Conservation (phyloP, 129 eudicot species). For the Flaveria trinervia region DNA sequence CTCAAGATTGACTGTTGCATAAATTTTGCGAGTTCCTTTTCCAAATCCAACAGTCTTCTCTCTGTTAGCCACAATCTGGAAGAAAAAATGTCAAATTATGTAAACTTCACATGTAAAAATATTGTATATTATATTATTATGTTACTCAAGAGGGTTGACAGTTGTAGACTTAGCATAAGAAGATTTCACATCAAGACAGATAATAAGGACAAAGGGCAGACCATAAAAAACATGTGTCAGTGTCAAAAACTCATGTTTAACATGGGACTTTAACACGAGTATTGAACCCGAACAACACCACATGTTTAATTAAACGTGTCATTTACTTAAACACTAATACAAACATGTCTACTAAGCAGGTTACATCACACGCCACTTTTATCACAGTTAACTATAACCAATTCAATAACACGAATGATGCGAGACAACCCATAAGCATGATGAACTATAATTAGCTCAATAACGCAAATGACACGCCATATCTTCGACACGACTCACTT, state of each 20-base stretch:
- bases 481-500: too few species aligned
- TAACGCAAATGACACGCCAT: neutral
- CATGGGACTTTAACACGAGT: neutral
- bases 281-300: neutral
- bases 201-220: neutral
- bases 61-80: constrained; percentile 50
- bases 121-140: constrained; percentile 9
- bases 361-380: neutral
- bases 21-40: constrained; percentile 64
- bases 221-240: neutral
- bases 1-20: constrained; percentile 72
- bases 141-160: constrained; percentile 14
- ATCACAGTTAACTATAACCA: neutral
- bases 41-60: constrained; percentile 72
- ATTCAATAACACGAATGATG: too few species aligned
- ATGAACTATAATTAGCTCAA: too few species aligned
- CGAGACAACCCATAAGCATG: too few species aligned
- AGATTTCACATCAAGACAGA: neutral
- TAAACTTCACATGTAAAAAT: neutral
- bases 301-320: neutral
- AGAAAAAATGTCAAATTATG: neutral
- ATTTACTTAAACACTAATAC: neutral
- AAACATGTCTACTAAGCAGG: neutral
- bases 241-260: neutral
- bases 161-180: neutral